Base-by-base conservation (phyloP, 768 basidiomycete genomes). In the Boletus fagicola region DNA sequence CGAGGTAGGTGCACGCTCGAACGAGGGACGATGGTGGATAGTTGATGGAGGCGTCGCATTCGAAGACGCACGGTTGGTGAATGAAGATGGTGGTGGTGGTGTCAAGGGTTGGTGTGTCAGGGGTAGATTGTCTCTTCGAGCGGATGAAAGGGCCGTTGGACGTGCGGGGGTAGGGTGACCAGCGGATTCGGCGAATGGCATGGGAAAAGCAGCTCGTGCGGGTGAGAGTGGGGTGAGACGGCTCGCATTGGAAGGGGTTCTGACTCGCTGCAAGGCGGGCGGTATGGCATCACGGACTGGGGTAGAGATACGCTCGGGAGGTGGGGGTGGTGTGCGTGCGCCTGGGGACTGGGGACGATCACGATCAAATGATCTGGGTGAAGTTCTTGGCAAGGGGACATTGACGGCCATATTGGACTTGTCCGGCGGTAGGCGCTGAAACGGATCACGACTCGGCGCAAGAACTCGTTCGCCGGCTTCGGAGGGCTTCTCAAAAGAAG, bases 361-460 rank as follows among this genome's bases (percentile, higher is more conserved):
- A 44, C 45, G 58, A 36, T 58, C 51, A 22, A 57, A 33, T 24
- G 58, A 26, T n/a, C 50, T 45, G 6, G 40, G 10, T 2, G 40
- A 38, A 7, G 24, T 40, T 44, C 49, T 49, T 20, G 64, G 59
- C 11, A 56, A 46, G 33, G 60, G 49, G 38, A 55, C 31, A 35
- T 40, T 59, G 46, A 28, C 48, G 24, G 28, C 26, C 40, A 35
- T 49, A 54, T 52, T 56, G 56, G 65, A 62, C 4, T 63, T 66
- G 49, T 57, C 56, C 28, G 77, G 67, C 1, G 64, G 57, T 57
- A 54, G 40, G 49, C 69, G 62, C 33, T 68, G 70, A 28, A 59
- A 66, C 38, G 65, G 66, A 65, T 74, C 72, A 61, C 57, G 65
- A 51, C 45, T 54, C 33, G 51, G 59, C 20, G 61, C 38, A 30